Evolutionary conservation across 164 flowering plant species (phyloP), one percentile per base, ranked within the genome.

Genomic region (Aristolochia californica): DNA sequence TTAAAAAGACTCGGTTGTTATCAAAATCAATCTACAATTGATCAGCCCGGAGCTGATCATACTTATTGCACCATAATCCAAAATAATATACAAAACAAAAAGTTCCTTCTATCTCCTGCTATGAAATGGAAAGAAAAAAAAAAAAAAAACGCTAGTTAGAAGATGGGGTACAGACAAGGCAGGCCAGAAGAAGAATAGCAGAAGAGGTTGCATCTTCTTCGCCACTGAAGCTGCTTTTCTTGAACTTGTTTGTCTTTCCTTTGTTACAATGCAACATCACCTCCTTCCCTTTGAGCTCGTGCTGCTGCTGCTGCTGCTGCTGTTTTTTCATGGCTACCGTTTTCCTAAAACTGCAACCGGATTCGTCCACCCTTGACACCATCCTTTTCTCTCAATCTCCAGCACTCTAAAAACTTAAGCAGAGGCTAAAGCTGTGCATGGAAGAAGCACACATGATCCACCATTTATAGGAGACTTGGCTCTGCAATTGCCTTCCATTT

Each of bases 111-210:
- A n/a, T n/a, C n/a, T n/a, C n/a, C n/a, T n/a, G n/a, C n/a, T n/a
- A n/a, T n/a, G n/a, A n/a, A n/a, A n/a, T n/a, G n/a, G n/a, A n/a
- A n/a, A n/a, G n/a, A n/a, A n/a, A n/a, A 45, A 40, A 43, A 20
- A 53, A 17, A 18, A n/a, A 2, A n/a, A n/a, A n/a, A n/a, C n/a
- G 23, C 48, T 48, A 24, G 2, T 20, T 24, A 12, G 55, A 61
- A 16, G 69, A 57, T 24, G 88, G 77, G 53, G 83, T 56, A 67
- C 80, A 85, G 45, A 79, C 94, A 55, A 85, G 80, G 70, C 87
- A 88, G 70, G 97, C 97, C 49, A 88, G 88, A 47, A 85, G 69
- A 45, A 85, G 77, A 58, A 88, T 84, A 30, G 94, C 97, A 25
- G 91, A 78, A 45, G 91, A 79, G 62, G 74, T 77, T 17, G 85